Evolutionary conservation across 139 green algal species (phyloP).

Genomic region (Tetraselmis striata): DNA sequence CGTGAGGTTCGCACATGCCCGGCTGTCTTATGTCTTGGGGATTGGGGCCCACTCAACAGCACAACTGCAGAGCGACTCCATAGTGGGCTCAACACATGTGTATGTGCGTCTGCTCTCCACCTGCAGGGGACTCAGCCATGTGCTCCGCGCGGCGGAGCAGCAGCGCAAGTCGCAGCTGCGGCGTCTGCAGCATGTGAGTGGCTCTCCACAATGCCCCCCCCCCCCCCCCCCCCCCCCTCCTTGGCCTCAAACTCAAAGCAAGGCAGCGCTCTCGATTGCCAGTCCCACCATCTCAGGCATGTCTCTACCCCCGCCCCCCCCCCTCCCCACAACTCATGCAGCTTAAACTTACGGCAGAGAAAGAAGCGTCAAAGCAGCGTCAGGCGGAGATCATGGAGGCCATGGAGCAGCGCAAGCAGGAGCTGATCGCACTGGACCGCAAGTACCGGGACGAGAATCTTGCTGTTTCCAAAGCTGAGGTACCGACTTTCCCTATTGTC

Average conservation of each 20-base stretch:
- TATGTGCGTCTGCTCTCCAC: too few species aligned
- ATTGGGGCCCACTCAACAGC: too few species aligned
- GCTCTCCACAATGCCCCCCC: too few species aligned
- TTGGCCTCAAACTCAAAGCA: too few species aligned
- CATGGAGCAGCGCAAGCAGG: not conserved
- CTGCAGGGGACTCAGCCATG: not conserved
- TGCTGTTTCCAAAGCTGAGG: not conserved
- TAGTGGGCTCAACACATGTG: too few species aligned
- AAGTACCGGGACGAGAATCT: not conserved
- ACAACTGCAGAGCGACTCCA: too few species aligned
- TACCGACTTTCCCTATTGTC: not conserved
- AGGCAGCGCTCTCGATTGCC: too few species aligned
- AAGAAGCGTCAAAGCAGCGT: not conserved
- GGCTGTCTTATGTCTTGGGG: too few species aligned
- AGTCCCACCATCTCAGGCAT: too few species aligned
- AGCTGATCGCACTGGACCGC: not conserved
- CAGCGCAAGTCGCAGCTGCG: not conserved
- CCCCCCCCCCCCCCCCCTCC: too few species aligned
- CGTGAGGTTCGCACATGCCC: not conserved
- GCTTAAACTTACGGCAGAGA: not conserved
- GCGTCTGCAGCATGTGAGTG: not conserved
- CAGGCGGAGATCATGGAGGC: not conserved
- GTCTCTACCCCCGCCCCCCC: too few species aligned
- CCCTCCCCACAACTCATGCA: too few species aligned
- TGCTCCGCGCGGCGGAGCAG: not conserved